Base-by-base conservation (phyloP, 163 green algal species). In the Volvox carteri region DNA sequence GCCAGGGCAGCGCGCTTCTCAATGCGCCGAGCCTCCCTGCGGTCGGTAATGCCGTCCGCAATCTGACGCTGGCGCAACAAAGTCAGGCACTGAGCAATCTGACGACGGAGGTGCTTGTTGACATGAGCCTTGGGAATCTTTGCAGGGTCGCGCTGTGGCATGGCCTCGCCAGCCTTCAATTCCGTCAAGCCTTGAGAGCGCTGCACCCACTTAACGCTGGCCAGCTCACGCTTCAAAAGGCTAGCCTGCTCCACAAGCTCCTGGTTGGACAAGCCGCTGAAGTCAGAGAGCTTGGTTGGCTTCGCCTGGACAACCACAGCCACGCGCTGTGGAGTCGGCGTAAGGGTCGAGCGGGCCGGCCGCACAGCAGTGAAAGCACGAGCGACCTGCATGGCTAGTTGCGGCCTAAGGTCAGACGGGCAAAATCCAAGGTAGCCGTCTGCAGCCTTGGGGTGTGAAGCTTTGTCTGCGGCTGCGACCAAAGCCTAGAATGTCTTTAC, bases 51-150 rank as follows among this genome's bases (percentile, higher is more conserved):
- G 79, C 91, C 91, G 18, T 86, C 91, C 28, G 76, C 88, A 18
- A 90, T 78, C 84, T 93, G 84, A 19, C 89, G 85, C 85, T 92
- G 60, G 33, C 91, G 88, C 78, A 93, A 30, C 33, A 93, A 35
- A 9, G 91, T 93, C 35, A 93, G 76, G 73, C 90, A 81, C 78
- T 93, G 88, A 9, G 91, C 88, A 44, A 93, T 81, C 16, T 90
- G 83, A 23, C 85, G 78, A 21, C 85, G 85, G 14, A 85, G 48
- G 35, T 91, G 72, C 88, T 90, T 91, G 65, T 92, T 91, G 72
- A 92, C 41, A 68, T 90, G 56, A 28, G 62, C 56, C 85, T 92
- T 92, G 30, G 87, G 87, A 21, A 80, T 58, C 18, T 90, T 90
- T 58, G 88, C 78, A 4, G 87, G 87, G 35, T 92, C 85, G 21